phyloP scores from a whole-genome alignment of 1,139 yeast species.

The Suhomyces maxii region DNA sequence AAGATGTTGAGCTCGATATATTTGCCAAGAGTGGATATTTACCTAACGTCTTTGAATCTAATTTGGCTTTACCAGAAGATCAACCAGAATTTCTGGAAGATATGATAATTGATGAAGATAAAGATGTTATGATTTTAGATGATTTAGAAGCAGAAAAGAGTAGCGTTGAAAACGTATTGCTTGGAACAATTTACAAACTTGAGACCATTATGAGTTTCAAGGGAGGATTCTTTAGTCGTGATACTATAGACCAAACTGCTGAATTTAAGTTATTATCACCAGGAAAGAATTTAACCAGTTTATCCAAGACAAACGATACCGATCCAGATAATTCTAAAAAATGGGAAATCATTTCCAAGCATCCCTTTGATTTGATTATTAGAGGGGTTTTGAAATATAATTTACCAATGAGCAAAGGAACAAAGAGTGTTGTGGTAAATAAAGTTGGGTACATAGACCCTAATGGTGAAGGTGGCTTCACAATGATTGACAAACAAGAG shows the following conservation, averaged over 20 bases:
- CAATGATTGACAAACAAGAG: not conserved
- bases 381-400: slow-evolving; percentile 81
- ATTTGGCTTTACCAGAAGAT: not conserved
- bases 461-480: slow-evolving; percentile 12
- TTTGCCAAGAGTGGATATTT: slow-evolving; percentile 78
- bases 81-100: not conserved
- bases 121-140: not conserved
- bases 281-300: slow-evolving; percentile 59
- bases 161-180: slow-evolving; percentile 61
- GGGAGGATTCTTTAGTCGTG: slow-evolving; percentile 75
- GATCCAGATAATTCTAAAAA: slow-evolving; percentile 48
- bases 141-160: slow-evolving; percentile 8
- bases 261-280: slow-evolving; percentile 75
- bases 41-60: slow-evolving; percentile 15
- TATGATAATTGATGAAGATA: slow-evolving; percentile 1
- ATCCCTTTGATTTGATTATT: slow-evolving; percentile 84
- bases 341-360: slow-evolving; percentile 75
- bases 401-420: slow-evolving; percentile 61
- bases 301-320: slow-evolving; percentile 11
- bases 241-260: slow-evolving; percentile 56
- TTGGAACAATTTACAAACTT: slow-evolving; percentile 66
- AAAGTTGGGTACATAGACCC: slow-evolving; percentile 64
- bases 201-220: slow-evolving; percentile 75
- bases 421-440: slow-evolving; percentile 62
- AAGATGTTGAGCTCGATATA: slow-evolving; percentile 74